A percentile compares a stretch with the other conserved stretches of the same genome.
Evolutionary conservation across 164 flowering plant genomes (phyloP).

Genomic region (grape (Vitis vinifera)): ASM3070453v1 NC_081809.1:25217001-25217500

Average conservation of each 20-base stretch:
- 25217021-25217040: slow-evolving; percentile 3
- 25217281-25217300: not conserved
- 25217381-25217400: slow-evolving; percentile 10
- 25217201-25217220: slow-evolving; percentile 4
- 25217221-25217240: slow-evolving; percentile 2
- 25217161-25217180: not conserved
- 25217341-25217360: not conserved
- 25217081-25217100: not conserved
- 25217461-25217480: slow-evolving; percentile 19
- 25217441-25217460: slow-evolving; percentile 5
- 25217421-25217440: not conserved
- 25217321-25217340: slow-evolving; percentile 7
- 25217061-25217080: slow-evolving; percentile 1
- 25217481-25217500: slow-evolving; percentile 9
- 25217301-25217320: slow-evolving; percentile 3
- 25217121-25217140: slow-evolving; percentile 7
- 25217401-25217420: slow-evolving; percentile 18
- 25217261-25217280: slow-evolving; percentile 17
- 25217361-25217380: not conserved
- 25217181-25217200: slow-evolving; percentile 8
- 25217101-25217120: not conserved
- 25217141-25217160: not conserved
- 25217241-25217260: slow-evolving; percentile 5
- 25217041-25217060: slow-evolving; percentile 5
- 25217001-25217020: not conserved